A percentile compares a stretch with the other conserved stretches of the same genome.
Evolutionary conservation across 1,139 yeast species (phyloP).

Genomic region (Magnusiomyces ingens): DNA sequence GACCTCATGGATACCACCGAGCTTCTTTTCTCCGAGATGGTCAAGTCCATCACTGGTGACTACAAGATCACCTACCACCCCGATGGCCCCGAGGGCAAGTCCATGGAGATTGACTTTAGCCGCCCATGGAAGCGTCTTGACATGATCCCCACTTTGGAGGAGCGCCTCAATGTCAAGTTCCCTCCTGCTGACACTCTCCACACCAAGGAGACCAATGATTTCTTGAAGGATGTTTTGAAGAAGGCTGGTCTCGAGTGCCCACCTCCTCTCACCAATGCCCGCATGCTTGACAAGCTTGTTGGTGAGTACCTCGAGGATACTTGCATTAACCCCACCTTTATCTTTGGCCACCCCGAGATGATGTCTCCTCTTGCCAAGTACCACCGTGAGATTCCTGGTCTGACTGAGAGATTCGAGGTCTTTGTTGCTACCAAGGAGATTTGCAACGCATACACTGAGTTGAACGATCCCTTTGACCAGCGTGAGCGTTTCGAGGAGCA

Average conservation of each 20-base stretch:
- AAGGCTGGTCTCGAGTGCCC: slow-evolving; percentile 85
- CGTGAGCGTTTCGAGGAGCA: slow-evolving; percentile 97
- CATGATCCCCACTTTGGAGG: slow-evolving; percentile 95
- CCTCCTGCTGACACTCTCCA: slow-evolving; percentile 94
- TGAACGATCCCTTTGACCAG: slow-evolving; percentile 98
- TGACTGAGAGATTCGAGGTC: slow-evolving; percentile 97
- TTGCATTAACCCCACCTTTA: slow-evolving; percentile 94
- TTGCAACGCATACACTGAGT: slow-evolving; percentile 96
- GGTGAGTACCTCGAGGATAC: slow-evolving; percentile 86
- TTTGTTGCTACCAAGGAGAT: slow-evolving; percentile 98
- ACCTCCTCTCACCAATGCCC: slow-evolving; percentile 95
- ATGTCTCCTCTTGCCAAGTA: slow-evolving; percentile 99
- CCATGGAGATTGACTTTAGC: slow-evolving; percentile 73
- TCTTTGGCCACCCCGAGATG: slow-evolving; percentile 98
- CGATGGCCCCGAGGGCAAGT: slow-evolving; percentile 75
- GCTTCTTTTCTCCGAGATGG: slow-evolving; percentile 92
- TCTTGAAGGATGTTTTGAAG: slow-evolving; percentile 71
- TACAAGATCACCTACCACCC: slow-evolving; percentile 86
- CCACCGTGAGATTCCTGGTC: slow-evolving; percentile 85
- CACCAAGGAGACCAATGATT: slow-evolving; percentile 87
- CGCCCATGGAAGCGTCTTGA: slow-evolving; percentile 99
- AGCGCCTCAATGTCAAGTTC: slow-evolving; percentile 77
- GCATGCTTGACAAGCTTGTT: slow-evolving; percentile 96
- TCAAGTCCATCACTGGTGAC: slow-evolving; percentile 85
- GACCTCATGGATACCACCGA: slow-evolving; percentile 98